Evolutionary conservation across 2,329 filamentous ascomycete species (phyloP).

Genomic region (Fusarium domesticum): DNA sequence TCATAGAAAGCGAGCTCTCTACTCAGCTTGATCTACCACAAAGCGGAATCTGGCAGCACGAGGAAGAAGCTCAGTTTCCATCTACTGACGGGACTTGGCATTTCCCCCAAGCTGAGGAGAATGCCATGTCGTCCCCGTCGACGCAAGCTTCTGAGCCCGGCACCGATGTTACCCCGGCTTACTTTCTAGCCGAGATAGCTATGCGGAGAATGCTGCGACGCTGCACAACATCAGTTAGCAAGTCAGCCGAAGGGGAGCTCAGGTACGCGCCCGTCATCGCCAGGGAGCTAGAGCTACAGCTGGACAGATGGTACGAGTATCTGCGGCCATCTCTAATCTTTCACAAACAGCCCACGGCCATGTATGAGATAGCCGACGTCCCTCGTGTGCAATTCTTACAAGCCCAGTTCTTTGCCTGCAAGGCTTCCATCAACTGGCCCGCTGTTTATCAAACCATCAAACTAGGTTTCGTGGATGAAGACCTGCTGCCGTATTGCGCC

Average conservation of each 20-base stretch:
- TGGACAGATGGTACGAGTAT: constrained; percentile 34
- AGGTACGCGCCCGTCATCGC: constrained; percentile 30
- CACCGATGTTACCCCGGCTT: constrained; percentile 17
- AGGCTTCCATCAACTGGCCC: constrained; percentile 4
- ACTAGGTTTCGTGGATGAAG: not conserved
- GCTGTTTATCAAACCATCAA: constrained; percentile 4
- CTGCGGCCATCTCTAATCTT: constrained; percentile 13
- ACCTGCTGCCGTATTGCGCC: not conserved
- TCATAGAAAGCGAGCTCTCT: constrained; percentile 4
- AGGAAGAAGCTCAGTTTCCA: constrained; percentile 4
- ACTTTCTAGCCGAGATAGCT: constrained; percentile 34
- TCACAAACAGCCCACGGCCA: not conserved
- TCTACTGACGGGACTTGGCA: constrained; percentile 1
- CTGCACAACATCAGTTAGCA: constrained; percentile 26
- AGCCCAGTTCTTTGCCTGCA: constrained; percentile 3
- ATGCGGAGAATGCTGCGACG: constrained; percentile 35
- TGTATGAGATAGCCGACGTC: not conserved
- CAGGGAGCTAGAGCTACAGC: constrained; percentile 32
- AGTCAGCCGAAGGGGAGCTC: constrained; percentile 15
- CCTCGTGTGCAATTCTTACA: not conserved
- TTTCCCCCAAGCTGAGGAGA: not conserved
- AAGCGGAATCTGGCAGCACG: constrained; percentile 3
- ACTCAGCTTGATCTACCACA: constrained; percentile 1
- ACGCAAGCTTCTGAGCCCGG: not conserved
- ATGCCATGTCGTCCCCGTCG: not conserved